Evolutionary conservation across 257 asterid species (phyloP).

Genomic region (Perilla frutescens): DNA sequence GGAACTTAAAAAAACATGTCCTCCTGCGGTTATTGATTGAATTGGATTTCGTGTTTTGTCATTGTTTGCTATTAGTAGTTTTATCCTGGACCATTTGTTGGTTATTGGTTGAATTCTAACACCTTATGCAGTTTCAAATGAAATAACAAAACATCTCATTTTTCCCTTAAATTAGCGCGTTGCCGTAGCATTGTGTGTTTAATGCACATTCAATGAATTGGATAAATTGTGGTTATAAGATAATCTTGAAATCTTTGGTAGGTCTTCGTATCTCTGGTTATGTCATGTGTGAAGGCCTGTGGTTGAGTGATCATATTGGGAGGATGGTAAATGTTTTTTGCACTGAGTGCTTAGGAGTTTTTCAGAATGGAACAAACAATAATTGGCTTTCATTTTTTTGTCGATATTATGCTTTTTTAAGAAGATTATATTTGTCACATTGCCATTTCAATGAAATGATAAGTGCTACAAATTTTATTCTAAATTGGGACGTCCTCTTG

Average conservation of each 20-base stretch:
- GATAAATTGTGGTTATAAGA: constrained; percentile 7
- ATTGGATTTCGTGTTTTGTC: not conserved
- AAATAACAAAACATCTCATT: not conserved
- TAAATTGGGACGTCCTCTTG: not conserved
- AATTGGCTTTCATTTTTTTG: constrained; percentile 5
- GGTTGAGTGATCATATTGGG: not conserved
- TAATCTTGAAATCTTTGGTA: not conserved
- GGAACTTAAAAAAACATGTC: not conserved
- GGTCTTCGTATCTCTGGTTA: not conserved
- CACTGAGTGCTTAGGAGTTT: constrained; percentile 3
- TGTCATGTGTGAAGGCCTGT: not conserved
- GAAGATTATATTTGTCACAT: not conserved
- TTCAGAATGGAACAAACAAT: constrained; percentile 1
- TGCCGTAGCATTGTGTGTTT: not conserved
- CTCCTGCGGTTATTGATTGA: not conserved
- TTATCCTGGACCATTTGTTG: constrained; percentile 3
- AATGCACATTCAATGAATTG: constrained; percentile 5
- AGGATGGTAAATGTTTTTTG: not conserved
- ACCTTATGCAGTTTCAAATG: not conserved
- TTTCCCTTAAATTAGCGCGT: not conserved
- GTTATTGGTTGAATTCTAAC: not conserved
- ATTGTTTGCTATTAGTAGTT: constrained; percentile 11
- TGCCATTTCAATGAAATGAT: constrained; percentile 10
- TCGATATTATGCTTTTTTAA: not conserved
- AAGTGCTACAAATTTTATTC: not conserved